These are phyloP conservation scores for Stagonosporopsis rhizophila DNA, from an alignment of 2,329 filamentous ascomycete genomes.

Conservation along the genomic window DNA sequence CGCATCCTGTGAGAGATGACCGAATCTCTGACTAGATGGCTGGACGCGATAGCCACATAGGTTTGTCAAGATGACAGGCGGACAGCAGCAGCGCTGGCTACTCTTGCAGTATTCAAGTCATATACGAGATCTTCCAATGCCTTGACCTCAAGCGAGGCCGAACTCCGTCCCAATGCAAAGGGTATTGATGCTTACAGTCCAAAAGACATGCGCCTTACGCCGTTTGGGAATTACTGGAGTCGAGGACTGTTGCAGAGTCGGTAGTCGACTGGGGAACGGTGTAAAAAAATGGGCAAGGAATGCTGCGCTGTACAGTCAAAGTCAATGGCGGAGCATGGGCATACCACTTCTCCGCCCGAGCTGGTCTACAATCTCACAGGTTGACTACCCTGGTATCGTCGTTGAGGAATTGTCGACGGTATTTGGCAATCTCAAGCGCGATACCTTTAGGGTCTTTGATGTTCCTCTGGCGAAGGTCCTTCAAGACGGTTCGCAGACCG, in stretches of 20 bases:
- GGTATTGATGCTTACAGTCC: conserved; percentile 38
- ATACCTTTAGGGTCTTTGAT: conserved; percentile 50
- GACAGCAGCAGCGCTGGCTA: neutral
- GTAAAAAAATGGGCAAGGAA: conserved; percentile 4
- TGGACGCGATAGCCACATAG: neutral
- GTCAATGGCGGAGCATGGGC: conserved; percentile 13
- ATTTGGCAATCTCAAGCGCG: conserved; percentile 49
- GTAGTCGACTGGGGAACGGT: neutral
- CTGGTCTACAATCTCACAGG: conserved; percentile 29
- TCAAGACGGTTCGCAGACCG: conserved; percentile 48
- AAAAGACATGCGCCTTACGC: conserved; percentile 26
- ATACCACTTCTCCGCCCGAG: neutral
- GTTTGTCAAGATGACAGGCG: neutral
- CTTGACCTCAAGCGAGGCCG: conserved; percentile 8
- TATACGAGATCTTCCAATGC: conserved; percentile 8
- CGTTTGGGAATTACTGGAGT: conserved; percentile 15
- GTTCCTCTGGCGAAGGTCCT: conserved; percentile 46
- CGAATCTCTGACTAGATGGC: conserved; percentile 12
- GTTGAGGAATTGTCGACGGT: conserved; percentile 50
- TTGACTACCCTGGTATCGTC: conserved; percentile 51
- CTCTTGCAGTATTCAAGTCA: conserved; percentile 12
- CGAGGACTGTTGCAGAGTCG: neutral
- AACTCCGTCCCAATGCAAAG: conserved; percentile 29
- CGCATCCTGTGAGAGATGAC: conserved; percentile 8
- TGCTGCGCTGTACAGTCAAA: conserved; percentile 17